Percentiles rank a stretch among this genome's conserved stretches.
These are phyloP conservation scores for Colletotrichum nymphaeae DNA, from an alignment of 2,329 filamentous ascomycete genomes.

Conservation along the genomic window DNA sequence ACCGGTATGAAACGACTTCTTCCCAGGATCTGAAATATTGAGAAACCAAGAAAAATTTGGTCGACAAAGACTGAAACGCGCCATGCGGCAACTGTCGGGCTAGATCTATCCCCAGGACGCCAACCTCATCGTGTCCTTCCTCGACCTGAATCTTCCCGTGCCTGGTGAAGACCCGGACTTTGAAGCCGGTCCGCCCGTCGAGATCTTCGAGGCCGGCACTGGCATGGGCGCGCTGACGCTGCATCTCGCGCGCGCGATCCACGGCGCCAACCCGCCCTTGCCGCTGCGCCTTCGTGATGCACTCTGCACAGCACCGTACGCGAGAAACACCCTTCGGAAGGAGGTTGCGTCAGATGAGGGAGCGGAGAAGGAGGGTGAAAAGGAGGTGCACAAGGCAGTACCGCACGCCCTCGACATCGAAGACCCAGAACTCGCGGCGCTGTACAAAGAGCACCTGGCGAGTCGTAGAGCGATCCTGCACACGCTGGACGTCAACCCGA, in stretches of 20 bases:
- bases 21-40: neutral
- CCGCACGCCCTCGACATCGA: conserved; percentile 38
- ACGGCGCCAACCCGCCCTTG: conserved; percentile 73
- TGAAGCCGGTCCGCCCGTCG: conserved; percentile 61
- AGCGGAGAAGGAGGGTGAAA: conserved; percentile 18
- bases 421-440: conserved; percentile 38
- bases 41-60: neutral
- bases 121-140: conserved; percentile 77
- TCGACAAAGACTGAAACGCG: conserved; percentile 9
- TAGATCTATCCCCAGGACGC: conserved; percentile 77
- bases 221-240: conserved; percentile 86
- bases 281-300: conserved; percentile 54
- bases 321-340: conserved; percentile 23
- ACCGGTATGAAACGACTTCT: conserved; percentile 62
- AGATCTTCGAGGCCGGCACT: conserved; percentile 87
- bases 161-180: conserved; percentile 46
- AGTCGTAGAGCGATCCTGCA: conserved; percentile 77
- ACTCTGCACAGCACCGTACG: conserved; percentile 36
- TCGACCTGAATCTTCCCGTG: conserved; percentile 76
- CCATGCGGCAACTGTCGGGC: neutral
- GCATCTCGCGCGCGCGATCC: conserved; percentile 79
- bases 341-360: conserved; percentile 31
- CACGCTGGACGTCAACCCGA: conserved; percentile 74
- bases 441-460: conserved; percentile 58
- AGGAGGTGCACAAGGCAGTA: conserved; percentile 13